phyloP scores from a whole-genome alignment of 495 filamentous ascomycete genomes.

The Podospora bellae-mahoneyi region DNA sequence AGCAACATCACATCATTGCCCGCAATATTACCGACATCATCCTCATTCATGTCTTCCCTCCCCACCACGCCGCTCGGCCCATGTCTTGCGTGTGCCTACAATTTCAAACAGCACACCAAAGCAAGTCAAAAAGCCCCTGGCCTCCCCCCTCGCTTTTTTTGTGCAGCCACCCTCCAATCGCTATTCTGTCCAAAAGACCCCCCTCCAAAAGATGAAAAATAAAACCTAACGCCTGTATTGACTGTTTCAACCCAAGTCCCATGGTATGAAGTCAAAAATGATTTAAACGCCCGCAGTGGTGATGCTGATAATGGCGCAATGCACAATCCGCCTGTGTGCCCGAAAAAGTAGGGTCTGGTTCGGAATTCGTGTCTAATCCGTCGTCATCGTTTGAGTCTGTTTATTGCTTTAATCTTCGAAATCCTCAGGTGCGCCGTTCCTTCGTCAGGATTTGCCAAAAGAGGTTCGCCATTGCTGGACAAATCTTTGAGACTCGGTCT shows the following conservation, averaged over 20 bases:
- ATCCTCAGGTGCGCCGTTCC: not conserved
- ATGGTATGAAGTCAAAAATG: not conserved
- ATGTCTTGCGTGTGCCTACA: not conserved
- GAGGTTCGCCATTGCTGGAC: slow-evolving; percentile 46
- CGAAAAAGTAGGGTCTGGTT: not conserved
- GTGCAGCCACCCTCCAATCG: not conserved
- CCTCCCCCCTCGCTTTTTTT: not conserved
- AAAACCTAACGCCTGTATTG: not conserved
- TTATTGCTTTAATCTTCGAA: not conserved
- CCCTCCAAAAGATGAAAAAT: not conserved
- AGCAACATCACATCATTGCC: not conserved
- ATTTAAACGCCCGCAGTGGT: not conserved
- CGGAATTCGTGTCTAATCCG: not conserved
- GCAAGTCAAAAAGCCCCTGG: not conserved
- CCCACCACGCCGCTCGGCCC: not conserved
- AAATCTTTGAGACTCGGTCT: slow-evolving; percentile 55
- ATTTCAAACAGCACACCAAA: not conserved
- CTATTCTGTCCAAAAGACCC: not conserved
- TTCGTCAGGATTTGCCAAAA: slow-evolving; percentile 31
- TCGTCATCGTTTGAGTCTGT: not conserved
- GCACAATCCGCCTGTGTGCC: not conserved
- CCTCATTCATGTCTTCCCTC: not conserved
- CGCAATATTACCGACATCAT: not conserved
- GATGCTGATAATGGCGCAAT: not conserved
- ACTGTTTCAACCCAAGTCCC: not conserved